Base-by-base conservation (phyloP, 148 eudicot species). In the Rhododendron simsii region DNA sequence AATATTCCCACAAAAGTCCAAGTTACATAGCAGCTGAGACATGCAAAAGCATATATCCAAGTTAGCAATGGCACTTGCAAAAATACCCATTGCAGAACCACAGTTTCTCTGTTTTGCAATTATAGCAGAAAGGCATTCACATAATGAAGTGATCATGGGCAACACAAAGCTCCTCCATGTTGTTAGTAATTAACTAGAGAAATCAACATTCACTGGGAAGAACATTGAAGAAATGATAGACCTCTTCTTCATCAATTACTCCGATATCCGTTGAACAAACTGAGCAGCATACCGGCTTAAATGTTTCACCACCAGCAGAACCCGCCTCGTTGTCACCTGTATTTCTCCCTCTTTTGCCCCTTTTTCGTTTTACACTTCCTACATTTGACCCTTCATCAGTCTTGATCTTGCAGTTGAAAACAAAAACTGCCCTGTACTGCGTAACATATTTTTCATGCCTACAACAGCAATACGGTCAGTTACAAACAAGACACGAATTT, bases 181-280 rank as follows among this genome's bases (percentile, higher is more conserved):
- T 8, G 37, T 37, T 1, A 81, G 35, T 41, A 5, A 55, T 55
- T 5, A 55, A 55, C 76, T 78, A 7, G 39, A 45, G 23, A 84
- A 30, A 71, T 90, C 90, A 95, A 59, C 93, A 90, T 87, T 95
- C 99, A 53, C 98, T 93, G 5, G 99, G 98, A 87, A 96, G 92
- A 57, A 92, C 98, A 83, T 95, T 93, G 79, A 87, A 91, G 87
- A 96, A 96, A 90, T 96, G 99, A 85, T 96, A 96, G 59, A 96
- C 91, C 85, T 96, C 99, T 5, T 96, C 99, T 85, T 92, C 94
- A 23, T 96, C 99, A n/a, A 94, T 87, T 77, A 92, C 96, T 83
- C 98, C 98, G 21, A 96, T 96, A 89, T 93, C 94, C 0, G 98
- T 93, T 23, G 94, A 91, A 87, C 99, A 95, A 75, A 95, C 95